Conservation (phyloP, 352 stramenopile genomes). For the Phytopythium montanum region DNA sequence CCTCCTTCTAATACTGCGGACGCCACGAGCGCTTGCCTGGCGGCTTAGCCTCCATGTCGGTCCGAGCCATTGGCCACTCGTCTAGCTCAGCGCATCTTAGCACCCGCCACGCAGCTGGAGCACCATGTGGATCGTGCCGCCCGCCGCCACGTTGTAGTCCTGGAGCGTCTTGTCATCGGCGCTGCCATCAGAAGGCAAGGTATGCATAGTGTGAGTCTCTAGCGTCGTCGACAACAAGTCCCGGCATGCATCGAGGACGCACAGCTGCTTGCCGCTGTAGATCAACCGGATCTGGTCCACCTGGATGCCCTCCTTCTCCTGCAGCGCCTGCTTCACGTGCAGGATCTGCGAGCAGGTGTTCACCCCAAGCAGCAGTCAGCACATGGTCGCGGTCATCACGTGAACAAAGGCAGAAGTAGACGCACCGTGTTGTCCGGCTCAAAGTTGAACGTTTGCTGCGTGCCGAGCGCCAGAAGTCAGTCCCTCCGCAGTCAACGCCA, state of each 20-base stretch:
- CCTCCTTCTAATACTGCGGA: conserved; percentile 4
- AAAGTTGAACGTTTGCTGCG: conserved; percentile 88
- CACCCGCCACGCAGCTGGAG: conserved; percentile 95
- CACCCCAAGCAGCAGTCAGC: neutral
- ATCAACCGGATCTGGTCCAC: conserved; percentile 92
- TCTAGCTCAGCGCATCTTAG: conserved; percentile 21
- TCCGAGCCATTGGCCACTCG: neutral
- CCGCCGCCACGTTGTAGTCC: conserved; percentile 96
- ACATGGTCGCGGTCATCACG: neutral
- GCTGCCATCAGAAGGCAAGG: conserved; percentile 23
- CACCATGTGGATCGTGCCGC: conserved; percentile 99
- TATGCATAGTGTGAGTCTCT: conserved; percentile 1
- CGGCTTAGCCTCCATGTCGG: neutral
- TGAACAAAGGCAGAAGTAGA: neutral
- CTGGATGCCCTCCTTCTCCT: conserved; percentile 98
- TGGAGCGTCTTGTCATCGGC: conserved; percentile 96
- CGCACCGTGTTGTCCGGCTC: conserved; percentile 80
- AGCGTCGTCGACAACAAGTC: neutral
- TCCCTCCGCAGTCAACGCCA: too few relatives aligned
- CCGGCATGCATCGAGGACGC: conserved; percentile 11
- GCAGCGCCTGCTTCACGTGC: conserved; percentile 96
- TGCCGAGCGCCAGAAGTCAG: neutral
- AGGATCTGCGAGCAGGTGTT: conserved; percentile 69
- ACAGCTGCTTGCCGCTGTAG: conserved; percentile 97
- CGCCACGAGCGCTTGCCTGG: neutral